These are phyloP conservation scores for Antitrichia curtipendula DNA, from an alignment of 225 moss, liverwort and hornwort genomes.

Conservation along the genomic window DNA sequence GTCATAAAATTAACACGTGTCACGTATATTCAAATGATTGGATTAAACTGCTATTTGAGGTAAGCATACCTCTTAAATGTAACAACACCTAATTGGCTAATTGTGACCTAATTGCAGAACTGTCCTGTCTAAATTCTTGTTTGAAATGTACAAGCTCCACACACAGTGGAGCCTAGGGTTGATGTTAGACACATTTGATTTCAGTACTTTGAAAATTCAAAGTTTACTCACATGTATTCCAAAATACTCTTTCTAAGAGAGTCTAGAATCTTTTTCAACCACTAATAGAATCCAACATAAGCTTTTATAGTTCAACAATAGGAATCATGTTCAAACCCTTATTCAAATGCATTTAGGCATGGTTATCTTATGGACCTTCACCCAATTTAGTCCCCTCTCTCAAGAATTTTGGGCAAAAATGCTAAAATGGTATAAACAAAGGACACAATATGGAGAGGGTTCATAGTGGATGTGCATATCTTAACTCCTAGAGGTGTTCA, in stretches of 20 bases:
- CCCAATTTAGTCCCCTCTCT: not conserved
- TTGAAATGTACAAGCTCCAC: not conserved
- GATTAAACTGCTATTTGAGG: not conserved
- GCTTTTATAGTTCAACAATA: not conserved
- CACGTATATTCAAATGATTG: not conserved
- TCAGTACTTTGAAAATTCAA: too few species aligned
- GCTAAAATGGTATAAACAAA: not conserved
- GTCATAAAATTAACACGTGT: not conserved
- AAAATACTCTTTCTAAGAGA: not conserved
- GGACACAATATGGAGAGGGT: not conserved
- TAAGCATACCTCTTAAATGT: not conserved
- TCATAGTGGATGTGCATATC: not conserved
- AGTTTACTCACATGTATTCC: too few species aligned
- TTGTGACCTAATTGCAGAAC: not conserved
- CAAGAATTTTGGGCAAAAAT: not conserved
- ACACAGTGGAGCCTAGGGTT: not conserved
- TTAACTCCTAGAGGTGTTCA: not conserved
- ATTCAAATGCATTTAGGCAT: not conserved
- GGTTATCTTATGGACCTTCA: accelerated
- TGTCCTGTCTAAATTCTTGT: not conserved
- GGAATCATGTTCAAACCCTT: not conserved
- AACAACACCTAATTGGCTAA: not conserved
- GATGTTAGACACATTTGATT: too few species aligned
- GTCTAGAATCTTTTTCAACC: not conserved
- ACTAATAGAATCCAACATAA: not conserved